Conservation (phyloP, 169 alveolate genomes). For the Plasmodium cynomolgi region DNA sequence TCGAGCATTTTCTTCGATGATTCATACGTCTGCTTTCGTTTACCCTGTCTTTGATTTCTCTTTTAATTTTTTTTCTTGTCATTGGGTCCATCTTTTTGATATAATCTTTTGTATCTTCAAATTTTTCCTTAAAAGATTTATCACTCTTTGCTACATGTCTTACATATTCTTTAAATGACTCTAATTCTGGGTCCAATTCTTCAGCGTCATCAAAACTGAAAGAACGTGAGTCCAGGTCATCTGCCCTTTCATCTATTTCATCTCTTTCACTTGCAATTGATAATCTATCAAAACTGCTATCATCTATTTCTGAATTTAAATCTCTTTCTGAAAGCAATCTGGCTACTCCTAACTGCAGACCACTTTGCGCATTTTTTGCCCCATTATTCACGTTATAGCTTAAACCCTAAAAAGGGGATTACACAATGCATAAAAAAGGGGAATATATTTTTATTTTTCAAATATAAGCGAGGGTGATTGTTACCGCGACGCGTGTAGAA, state of each 20-base stretch:
- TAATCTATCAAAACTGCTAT: neutral
- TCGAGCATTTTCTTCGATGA: neutral
- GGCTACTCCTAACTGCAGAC: neutral
- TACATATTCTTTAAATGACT: neutral
- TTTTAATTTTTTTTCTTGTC: neutral
- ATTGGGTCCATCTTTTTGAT: neutral
- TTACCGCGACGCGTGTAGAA: neutral
- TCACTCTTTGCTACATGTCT: neutral
- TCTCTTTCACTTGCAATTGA: neutral
- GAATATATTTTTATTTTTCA: neutral
- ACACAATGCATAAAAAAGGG: neutral
- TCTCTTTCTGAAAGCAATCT: neutral
- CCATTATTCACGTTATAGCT: neutral
- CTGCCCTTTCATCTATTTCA: neutral
- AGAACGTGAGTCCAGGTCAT: neutral
- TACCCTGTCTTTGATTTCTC: neutral
- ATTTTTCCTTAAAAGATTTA: neutral
- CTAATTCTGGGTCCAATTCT: neutral
- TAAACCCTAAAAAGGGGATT: neutral
- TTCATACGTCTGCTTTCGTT: neutral
- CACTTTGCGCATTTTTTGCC: neutral
- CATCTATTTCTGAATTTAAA: neutral
- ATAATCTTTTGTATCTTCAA: neutral
- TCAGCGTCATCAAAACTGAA: neutral
- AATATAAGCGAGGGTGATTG: neutral